Evolutionary conservation across 139 green algal genomes (phyloP).

Genomic region (Coccomyxa sp.): DNA sequence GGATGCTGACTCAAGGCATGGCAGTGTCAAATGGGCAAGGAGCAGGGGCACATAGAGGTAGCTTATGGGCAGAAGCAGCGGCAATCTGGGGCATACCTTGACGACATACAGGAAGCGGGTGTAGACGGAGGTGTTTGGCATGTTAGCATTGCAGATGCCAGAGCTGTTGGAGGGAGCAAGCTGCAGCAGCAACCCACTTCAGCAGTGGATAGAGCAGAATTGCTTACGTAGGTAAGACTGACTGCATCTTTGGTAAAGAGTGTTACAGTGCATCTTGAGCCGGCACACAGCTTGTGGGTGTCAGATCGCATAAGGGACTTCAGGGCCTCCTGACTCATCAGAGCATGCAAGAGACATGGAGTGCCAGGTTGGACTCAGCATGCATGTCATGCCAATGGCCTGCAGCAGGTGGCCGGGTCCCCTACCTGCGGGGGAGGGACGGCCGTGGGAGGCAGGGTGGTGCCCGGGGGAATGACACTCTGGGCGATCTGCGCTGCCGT

Average conservation of each 20-base stretch:
- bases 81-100: no score
- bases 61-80: no score
- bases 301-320: neutral
- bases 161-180: neutral
- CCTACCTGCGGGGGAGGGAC: no score
- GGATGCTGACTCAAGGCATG: no score
- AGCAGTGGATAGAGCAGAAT: neutral
- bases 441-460: neutral
- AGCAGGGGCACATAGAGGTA: no score
- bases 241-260: neutral
- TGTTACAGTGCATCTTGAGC: neutral
- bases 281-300: neutral
- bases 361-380: neutral
- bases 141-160: slow-evolving; percentile 20
- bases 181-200: neutral
- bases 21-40: no score
- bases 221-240: neutral
- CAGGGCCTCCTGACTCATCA: neutral
- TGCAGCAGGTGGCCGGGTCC: no score
- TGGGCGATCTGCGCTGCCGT: neutral
- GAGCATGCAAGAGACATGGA: neutral
- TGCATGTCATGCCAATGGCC: no score
- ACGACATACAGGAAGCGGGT: slow-evolving; percentile 27
- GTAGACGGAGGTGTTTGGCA: slow-evolving; percentile 22
- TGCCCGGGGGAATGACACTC: neutral